Evolutionary conservation across 768 basidiomycete genomes (phyloP).

Genomic region (Suillus alpinus): DNA sequence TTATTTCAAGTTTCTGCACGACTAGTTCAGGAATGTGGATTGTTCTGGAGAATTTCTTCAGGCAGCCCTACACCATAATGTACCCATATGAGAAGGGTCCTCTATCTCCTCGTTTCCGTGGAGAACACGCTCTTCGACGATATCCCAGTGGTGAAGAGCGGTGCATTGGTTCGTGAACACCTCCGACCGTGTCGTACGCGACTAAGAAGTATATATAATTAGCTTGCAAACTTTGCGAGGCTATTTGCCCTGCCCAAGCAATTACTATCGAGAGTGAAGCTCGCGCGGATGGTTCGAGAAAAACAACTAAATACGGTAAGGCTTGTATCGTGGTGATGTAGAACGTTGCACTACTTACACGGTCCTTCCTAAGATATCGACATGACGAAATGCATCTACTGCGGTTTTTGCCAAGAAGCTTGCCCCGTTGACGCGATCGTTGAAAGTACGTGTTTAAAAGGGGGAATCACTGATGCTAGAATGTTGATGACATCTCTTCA

Average conservation of each 20-base stretch:
- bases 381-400: constrained; percentile 99
- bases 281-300: constrained; percentile 89
- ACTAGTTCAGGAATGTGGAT: constrained; percentile 88
- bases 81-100: constrained; percentile 99
- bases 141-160: constrained; percentile 98
- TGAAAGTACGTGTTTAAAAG: constrained; percentile 67
- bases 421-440: constrained; percentile 99
- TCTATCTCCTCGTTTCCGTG: constrained; percentile 94
- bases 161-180: constrained; percentile 79
- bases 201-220: constrained; percentile 3
- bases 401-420: constrained; percentile 99
- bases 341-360: constrained; percentile 4
- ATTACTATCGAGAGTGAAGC: constrained; percentile 99
- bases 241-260: constrained; percentile 98
- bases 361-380: constrained; percentile 72
- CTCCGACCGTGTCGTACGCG: constrained; percentile 5
- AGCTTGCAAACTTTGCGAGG: constrained; percentile 99
- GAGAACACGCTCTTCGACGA: constrained; percentile 93
- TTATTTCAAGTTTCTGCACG: constrained; percentile 12
- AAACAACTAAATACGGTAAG: constrained; percentile 96
- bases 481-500: constrained; percentile 28
- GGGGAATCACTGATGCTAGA: constrained; percentile 7
- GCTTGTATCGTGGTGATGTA: constrained; percentile 10
- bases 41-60: constrained; percentile 86
- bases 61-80: constrained; percentile 98